Evolutionary conservation across 1,284 basidiomycete genomes (phyloP).

Genomic region (Trametes versicolor): DNA sequence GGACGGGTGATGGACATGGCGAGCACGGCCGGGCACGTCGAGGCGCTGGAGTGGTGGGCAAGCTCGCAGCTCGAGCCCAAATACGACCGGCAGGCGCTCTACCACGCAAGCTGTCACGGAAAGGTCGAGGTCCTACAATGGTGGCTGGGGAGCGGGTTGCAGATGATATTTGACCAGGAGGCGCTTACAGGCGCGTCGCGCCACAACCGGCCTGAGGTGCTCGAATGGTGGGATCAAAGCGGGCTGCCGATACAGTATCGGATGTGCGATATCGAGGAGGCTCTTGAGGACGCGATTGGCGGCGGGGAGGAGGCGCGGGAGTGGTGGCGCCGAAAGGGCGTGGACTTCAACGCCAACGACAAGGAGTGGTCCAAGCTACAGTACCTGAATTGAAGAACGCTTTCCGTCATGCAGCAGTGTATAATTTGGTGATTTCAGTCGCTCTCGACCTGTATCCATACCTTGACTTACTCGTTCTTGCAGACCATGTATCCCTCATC

Average conservation of each 20-base stretch:
- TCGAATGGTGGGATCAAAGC: constrained; percentile 87
- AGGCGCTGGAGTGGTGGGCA: constrained; percentile 85
- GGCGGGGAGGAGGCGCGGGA: constrained; percentile 73
- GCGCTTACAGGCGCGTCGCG: constrained; percentile 80
- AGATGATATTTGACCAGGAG: constrained; percentile 82
- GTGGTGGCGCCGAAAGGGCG: constrained; percentile 83
- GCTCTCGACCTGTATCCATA: constrained; percentile 20
- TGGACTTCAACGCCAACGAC: constrained; percentile 82
- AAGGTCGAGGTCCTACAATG: constrained; percentile 83
- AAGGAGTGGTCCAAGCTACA: constrained; percentile 87
- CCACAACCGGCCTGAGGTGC: constrained; percentile 80
- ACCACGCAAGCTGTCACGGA: constrained; percentile 81
- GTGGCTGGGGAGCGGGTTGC: constrained; percentile 82
- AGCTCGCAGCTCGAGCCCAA: constrained; percentile 77
- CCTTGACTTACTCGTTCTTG: constrained; percentile 9
- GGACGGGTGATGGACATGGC: constrained; percentile 86
- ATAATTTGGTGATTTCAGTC: constrained; percentile 5
- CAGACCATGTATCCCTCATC: constrained; percentile 11
- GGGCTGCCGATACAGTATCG: constrained; percentile 82
- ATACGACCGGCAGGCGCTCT: constrained; percentile 78
- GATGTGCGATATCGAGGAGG: constrained; percentile 88
- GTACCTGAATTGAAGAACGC: constrained; percentile 59
- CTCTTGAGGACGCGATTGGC: constrained; percentile 83
- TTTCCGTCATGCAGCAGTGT: constrained; percentile 7
- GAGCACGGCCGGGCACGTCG: constrained; percentile 73